Evolutionary conservation across 345 rosid genomes (phyloP), one percentile per base, ranked within the genome.

Genomic region (Clarkia xantiana): DNA sequence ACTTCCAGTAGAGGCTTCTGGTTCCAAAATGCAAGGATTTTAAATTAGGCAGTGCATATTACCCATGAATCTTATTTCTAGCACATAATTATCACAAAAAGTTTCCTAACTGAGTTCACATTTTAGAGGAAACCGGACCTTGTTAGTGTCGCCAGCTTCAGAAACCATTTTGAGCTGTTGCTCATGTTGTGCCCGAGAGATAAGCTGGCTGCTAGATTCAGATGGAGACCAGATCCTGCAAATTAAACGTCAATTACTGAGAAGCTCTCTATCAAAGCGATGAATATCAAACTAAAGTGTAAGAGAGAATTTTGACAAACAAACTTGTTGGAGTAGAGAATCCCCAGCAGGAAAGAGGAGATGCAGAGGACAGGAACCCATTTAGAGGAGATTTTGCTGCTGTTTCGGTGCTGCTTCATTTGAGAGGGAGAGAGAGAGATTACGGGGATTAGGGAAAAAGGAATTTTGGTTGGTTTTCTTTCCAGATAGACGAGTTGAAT

Each of bases 281-380:
- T 17, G 25, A 17, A 45, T 11, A 6, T 11, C 15, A n/a, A 25
- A 9, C 16, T 9, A 1, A 18, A 9, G 13, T 25, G 49, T 4
- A 9, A 10, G 14, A 43, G 20, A 23, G 10, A 9, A 14, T 18
- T 13, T 19, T 14, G 4, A 29, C 36, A 16, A 9, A 16, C 4
- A 34, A 6, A 91, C 98, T 89, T 73, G 73, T 67, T 70, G 54
- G 85, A 73, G 84, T 81, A 67, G 69, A 86, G 62, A 34, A 71
- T 62, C 48, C 96, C 98, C 48, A 86, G 74, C 62, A 68, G 67
- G 62, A 86, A 91, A 73, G 64, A 86, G 52, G 64, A 76, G 45
- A 68, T 54, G 63, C 96, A 91, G 66, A 91, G 19, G 40, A 84
- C 49, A 0, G 93, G 95, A 64, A 91, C 68, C 98, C 95, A 86